Conservation (phyloP, 2,329 filamentous ascomycete genomes). For the Hypomyces perniciosus region DNA sequence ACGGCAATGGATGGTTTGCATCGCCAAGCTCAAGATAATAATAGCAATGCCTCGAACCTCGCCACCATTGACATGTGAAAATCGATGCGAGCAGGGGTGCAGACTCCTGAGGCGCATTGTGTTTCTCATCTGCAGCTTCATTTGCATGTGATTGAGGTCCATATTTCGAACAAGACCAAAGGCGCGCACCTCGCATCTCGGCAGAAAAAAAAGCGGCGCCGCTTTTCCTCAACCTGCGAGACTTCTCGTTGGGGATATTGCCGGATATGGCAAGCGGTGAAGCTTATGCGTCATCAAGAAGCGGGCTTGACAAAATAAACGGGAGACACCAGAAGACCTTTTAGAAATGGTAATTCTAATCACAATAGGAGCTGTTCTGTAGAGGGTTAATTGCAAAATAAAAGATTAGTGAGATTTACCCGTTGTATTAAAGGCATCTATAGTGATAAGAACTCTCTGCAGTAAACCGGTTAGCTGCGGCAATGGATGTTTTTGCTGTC, state of each 20-base stretch:
- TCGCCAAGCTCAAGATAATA: neutral
- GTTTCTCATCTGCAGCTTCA: neutral
- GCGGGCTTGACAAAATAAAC: neutral
- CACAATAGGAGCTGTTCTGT: too few relatives aligned
- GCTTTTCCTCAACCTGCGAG: neutral
- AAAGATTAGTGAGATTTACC: too few relatives aligned
- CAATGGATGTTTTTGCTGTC: too few relatives aligned
- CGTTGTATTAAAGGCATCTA: too few relatives aligned
- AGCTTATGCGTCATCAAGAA: constrained; percentile 9
- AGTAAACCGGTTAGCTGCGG: too few relatives aligned
- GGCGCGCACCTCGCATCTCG: constrained; percentile 16
- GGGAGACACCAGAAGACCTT: neutral
- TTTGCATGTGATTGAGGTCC: constrained; percentile 10
- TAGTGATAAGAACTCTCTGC: too few relatives aligned
- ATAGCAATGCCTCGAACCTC: neutral
- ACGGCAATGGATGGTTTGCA: neutral
- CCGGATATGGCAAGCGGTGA: constrained; percentile 19
- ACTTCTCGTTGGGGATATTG: constrained; percentile 15
- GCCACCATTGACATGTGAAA: constrained; percentile 11
- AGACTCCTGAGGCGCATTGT: neutral
- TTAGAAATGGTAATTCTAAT: too few relatives aligned
- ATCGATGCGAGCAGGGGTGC: neutral
- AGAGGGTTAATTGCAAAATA: too few relatives aligned
- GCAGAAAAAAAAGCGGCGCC: constrained; percentile 6
- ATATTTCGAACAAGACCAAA: neutral